Evolutionary conservation across 345 rosid genomes (phyloP), one percentile per base, ranked within the genome.

Genomic region (Sonneratia alba): DNA sequence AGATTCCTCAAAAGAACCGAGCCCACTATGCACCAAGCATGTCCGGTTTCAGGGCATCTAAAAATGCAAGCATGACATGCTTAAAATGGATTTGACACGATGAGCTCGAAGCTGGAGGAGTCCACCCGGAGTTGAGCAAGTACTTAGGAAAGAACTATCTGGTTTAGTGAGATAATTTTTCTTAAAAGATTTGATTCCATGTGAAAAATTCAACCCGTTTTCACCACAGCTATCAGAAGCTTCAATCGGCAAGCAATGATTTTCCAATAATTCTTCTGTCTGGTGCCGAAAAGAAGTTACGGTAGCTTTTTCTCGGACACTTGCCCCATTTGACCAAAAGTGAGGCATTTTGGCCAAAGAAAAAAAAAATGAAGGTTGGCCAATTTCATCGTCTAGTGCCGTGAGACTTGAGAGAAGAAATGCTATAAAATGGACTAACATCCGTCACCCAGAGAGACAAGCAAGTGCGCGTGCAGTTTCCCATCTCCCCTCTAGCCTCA

Each of bases 391-490:
- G 37, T 15, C 34, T 62, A 32, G 36, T 62, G 66, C 8, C 65
- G 4, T 61, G 65, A 62, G 37, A 3, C 6, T 62, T 62, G 19
- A 27, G 18, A 4, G 38, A 15, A 62, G 66, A 62, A 57, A 27
- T 34, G 66, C 66, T 62, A 62, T 62, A 62, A 62, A 62, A 62
- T 62, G 37, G 66, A 32, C 66, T 16, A 62, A 62, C 66, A 14
- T 14, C 66, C 10, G 19, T 24, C 63, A 8, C 27, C 34, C 12
- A 21, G 63, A 57, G 34, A 62, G 19, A 27, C 11, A 57, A 57
- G 63, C n/a, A 10, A 7, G 36, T 27, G 66, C 38, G 66, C 75
- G 70, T 81, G 83, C 82, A 76, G 79, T 76, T 61, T 75, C 69
- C 24, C 64, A 56, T 61, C 53, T 71, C 71, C 61, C 74, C 45